Percentiles rank a stretch among this genome's conserved stretches.
phyloP scores from a whole-genome alignment of 495 filamentous ascomycete species.

The Podospora tetraspora region DNA sequence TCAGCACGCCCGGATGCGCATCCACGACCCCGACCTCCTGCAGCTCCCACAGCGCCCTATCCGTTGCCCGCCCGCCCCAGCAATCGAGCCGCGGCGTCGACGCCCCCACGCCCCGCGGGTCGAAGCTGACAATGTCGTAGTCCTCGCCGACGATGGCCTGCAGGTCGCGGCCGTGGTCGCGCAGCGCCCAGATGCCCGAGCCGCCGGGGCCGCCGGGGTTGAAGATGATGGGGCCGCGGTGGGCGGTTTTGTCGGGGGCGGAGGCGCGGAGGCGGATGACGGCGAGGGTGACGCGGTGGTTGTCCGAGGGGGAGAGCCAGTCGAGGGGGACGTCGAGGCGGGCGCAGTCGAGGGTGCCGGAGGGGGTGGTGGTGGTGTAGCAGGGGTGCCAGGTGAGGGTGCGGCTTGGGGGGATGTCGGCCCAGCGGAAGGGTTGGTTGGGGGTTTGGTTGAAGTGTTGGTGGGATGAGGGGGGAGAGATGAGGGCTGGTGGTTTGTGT shows the following conservation, averaged over 20 bases:
- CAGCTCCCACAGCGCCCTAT: slow-evolving; percentile 34
- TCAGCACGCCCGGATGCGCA: slow-evolving; percentile 36
- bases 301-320: slow-evolving; percentile 39
- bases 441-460: background rate
- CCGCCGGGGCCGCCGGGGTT: slow-evolving; percentile 53
- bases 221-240: slow-evolving; percentile 46
- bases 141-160: slow-evolving; percentile 46
- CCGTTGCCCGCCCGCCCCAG: slow-evolving; percentile 31
- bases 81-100: slow-evolving; percentile 42
- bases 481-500: background rate
- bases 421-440: slow-evolving; percentile 22
- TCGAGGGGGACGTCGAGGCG: slow-evolving; percentile 45
- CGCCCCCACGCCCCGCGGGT: slow-evolving; percentile 44
- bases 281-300: slow-evolving; percentile 37
- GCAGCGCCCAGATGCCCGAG: slow-evolving; percentile 39
- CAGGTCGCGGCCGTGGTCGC: slow-evolving; percentile 32
- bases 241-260: slow-evolving; percentile 22
- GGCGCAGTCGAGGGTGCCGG: slow-evolving; percentile 34
- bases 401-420: slow-evolving; percentile 30
- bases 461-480: background rate
- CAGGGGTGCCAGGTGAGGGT: slow-evolving; percentile 34
- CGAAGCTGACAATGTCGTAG: slow-evolving; percentile 47
- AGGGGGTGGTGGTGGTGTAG: slow-evolving; percentile 19
- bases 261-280: slow-evolving; percentile 43
- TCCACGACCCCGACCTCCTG: slow-evolving; percentile 36